A percentile compares a stretch with the other conserved stretches of the same genome.
phyloP scores from a whole-genome alignment of 257 asterid species.

The Echium plantagineum region DNA sequence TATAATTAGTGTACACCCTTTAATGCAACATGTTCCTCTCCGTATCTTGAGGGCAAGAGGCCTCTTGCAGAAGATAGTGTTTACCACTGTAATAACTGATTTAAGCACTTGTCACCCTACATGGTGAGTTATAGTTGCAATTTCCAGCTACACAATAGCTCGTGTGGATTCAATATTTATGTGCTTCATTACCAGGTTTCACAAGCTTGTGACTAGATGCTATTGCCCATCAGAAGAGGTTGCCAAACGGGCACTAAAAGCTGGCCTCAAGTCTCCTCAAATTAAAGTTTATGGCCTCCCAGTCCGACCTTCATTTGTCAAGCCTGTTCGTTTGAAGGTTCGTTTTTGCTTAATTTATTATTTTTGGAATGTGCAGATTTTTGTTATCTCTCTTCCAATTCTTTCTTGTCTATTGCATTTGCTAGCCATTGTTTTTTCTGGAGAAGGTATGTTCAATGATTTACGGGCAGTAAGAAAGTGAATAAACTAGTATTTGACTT shows the following conservation, averaged over 20 bases:
- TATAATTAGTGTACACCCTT: slow-evolving; percentile 94
- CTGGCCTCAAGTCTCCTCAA: slow-evolving; percentile 76
- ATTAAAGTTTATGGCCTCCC: slow-evolving; percentile 95
- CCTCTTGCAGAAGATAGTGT: slow-evolving; percentile 82
- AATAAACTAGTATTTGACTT: too few relatives aligned
- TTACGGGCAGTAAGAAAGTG: too few relatives aligned
- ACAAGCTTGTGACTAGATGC: slow-evolving; percentile 96
- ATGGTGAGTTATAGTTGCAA: slow-evolving; percentile 37
- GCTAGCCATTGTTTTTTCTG: too few relatives aligned
- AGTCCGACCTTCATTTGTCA: slow-evolving; percentile 91
- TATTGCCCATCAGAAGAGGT: slow-evolving; percentile 97
- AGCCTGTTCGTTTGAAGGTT: slow-evolving; percentile 84
- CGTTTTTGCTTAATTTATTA: neutral
- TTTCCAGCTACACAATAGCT: neutral
- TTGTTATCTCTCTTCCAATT: neutral
- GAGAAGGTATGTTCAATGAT: too few relatives aligned
- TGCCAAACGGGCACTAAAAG: slow-evolving; percentile 87
- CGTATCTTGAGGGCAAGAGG: slow-evolving; percentile 90
- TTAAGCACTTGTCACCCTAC: slow-evolving; percentile 96
- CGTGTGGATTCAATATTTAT: slow-evolving; percentile 11
- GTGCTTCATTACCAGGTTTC: slow-evolving; percentile 58
- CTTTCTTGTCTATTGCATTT: too few relatives aligned
- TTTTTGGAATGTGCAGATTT: neutral
- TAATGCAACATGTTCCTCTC: slow-evolving; percentile 97
- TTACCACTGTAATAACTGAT: slow-evolving; percentile 91